These are phyloP conservation scores for Aspergillus tamarii DNA, from an alignment of 2,329 filamentous ascomycete species.

Conservation along the genomic window DNA sequence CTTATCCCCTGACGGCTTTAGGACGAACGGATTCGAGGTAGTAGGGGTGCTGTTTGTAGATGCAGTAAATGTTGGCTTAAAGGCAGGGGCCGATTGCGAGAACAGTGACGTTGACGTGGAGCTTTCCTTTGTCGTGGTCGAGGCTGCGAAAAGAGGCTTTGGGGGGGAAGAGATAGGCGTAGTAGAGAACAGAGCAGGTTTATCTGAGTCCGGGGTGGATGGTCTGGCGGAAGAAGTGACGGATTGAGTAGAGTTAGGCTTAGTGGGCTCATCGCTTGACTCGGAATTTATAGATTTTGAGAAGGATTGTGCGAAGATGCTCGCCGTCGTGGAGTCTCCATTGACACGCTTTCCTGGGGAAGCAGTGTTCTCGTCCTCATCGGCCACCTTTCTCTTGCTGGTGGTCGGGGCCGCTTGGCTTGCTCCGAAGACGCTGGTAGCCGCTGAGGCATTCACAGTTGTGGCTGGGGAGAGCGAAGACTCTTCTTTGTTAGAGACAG, in stretches of 20 bases:
- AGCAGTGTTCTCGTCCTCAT: constrained; percentile 16
- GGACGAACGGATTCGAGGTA: constrained; percentile 25
- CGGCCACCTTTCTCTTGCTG: constrained; percentile 26
- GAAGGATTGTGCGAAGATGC: constrained; percentile 35
- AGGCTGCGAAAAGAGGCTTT: constrained; percentile 24
- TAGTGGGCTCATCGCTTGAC: constrained; percentile 11
- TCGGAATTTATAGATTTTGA: constrained; percentile 27
- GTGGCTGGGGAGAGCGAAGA: constrained; percentile 5
- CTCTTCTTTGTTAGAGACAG: not conserved
- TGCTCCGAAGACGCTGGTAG: constrained; percentile 25
- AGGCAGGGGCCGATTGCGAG: constrained; percentile 14
- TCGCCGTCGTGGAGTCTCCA: constrained; percentile 32
- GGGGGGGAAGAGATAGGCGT: constrained; percentile 25
- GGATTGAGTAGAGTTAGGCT: constrained; percentile 10
- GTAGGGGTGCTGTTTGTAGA: constrained; percentile 12
- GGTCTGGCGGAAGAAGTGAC: constrained; percentile 18
- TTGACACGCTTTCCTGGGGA: constrained; percentile 25
- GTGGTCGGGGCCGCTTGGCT: constrained; percentile 12
- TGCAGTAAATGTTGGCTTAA: constrained; percentile 20
- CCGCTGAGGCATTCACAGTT: constrained; percentile 12
- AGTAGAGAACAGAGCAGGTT: constrained; percentile 25
- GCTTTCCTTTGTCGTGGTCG: constrained; percentile 14
- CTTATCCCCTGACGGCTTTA: constrained; percentile 21
- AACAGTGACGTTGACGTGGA: constrained; percentile 17
- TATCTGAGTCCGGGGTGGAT: constrained; percentile 22